Evolutionary conservation across 1,284 basidiomycete species (phyloP).

Genomic region (Fomitopsis pinicola): DNA sequence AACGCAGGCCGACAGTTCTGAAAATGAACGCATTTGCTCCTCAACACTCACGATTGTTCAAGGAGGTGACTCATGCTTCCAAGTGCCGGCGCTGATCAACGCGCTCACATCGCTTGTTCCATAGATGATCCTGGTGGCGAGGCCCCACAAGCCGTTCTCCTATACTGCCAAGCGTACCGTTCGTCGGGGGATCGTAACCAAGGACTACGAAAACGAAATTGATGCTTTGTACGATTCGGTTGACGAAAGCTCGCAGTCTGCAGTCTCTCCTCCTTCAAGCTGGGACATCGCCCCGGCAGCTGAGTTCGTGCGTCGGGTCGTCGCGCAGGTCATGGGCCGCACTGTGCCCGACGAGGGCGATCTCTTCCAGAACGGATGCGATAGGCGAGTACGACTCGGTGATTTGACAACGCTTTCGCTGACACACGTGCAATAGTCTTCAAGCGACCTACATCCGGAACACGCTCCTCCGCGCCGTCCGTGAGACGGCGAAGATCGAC

Average conservation of each 20-base stretch:
- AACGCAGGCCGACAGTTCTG: constrained; percentile 28
- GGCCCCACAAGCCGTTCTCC: constrained; percentile 25
- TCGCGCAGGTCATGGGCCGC: constrained; percentile 22
- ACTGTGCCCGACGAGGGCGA: constrained; percentile 32
- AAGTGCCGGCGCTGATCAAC: not conserved
- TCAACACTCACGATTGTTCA: constrained; percentile 32
- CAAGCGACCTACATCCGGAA: constrained; percentile 40
- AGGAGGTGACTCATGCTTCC: constrained; percentile 22
- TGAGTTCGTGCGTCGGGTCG: constrained; percentile 26
- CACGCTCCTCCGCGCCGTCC: constrained; percentile 31
- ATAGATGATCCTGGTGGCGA: constrained; percentile 29
- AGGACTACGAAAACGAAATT: constrained; percentile 28
- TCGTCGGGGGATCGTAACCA: constrained; percentile 19
- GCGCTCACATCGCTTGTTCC: not conserved
- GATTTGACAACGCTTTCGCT: not conserved
- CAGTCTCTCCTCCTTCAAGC: constrained; percentile 18
- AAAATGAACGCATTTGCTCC: constrained; percentile 30
- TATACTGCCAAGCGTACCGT: constrained; percentile 29
- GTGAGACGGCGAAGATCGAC: constrained; percentile 18
- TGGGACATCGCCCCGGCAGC: constrained; percentile 23
- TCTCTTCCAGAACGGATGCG: constrained; percentile 40
- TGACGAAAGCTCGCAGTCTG: constrained; percentile 19
- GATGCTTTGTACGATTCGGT: constrained; percentile 21
- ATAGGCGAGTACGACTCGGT: constrained; percentile 28
- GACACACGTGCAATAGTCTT: constrained; percentile 20